Conservation (phyloP, 129 eudicot genomes). For the Logfia minima region DNA sequence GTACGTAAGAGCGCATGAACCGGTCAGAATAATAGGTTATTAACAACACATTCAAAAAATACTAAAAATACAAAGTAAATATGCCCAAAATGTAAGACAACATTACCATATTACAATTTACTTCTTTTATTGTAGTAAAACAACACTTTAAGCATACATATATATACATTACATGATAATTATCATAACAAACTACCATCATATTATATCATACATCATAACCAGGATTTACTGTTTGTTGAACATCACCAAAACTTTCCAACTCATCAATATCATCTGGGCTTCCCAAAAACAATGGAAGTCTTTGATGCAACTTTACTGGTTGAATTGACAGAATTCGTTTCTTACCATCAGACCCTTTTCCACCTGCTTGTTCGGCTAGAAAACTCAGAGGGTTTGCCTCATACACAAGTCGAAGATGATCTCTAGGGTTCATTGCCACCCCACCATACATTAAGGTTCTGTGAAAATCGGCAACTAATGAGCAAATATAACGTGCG, state of each 20-base stretch:
- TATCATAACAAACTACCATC: background rate
- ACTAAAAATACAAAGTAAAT: background rate
- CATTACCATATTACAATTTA: background rate
- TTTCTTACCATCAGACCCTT: constrained; percentile 84
- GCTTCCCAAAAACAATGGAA: constrained; percentile 88
- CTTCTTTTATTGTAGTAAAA: background rate
- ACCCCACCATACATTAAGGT: constrained; percentile 92
- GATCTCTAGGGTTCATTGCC: constrained; percentile 96
- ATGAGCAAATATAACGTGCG: constrained; percentile 88
- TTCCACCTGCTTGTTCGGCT: constrained; percentile 92
- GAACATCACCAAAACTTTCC: constrained; percentile 92
- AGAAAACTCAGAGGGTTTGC: constrained; percentile 88
- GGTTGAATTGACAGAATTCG: constrained; percentile 85
- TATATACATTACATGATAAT: background rate
- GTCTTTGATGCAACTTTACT: constrained; percentile 82
- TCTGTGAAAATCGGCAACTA: constrained; percentile 96
- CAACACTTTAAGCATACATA: background rate
- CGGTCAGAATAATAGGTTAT: background rate
- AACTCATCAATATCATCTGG: constrained; percentile 90
- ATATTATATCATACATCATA: constrained; percentile 63
- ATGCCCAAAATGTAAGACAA: background rate
- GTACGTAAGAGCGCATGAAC: background rate
- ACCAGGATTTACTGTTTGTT: constrained; percentile 94
- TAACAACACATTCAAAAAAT: too few relatives aligned
- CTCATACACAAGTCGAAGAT: constrained; percentile 96